Conservation (phyloP, 176 grass and related monocot genomes). For the Oryza longistaminata region DNA sequence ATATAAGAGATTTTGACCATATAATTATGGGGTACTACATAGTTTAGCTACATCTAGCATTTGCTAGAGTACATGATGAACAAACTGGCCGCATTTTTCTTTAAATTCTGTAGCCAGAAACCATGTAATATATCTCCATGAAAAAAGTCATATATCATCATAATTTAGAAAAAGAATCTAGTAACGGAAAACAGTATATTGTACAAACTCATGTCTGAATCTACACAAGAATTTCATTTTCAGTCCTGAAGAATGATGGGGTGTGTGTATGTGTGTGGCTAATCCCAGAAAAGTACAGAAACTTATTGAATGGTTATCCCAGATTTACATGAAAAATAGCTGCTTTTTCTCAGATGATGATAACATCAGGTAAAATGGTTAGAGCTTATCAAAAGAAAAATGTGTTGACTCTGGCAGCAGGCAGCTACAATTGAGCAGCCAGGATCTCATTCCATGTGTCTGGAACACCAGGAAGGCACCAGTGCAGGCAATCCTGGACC, state of each 20-base stretch:
- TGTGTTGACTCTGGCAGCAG: not conserved
- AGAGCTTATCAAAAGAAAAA: not conserved
- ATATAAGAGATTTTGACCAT: too few species aligned
- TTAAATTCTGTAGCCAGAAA: not conserved
- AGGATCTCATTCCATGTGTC: slow-evolving; percentile 68
- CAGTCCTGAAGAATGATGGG: not conserved
- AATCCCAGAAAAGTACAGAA: not conserved
- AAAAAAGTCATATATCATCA: not conserved
- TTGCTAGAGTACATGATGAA: not conserved
- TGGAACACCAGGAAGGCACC: slow-evolving; percentile 63
- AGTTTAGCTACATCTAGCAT: not conserved
- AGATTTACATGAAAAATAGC: not conserved
- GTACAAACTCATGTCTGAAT: not conserved
- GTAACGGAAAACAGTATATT: not conserved
- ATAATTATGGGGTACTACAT: too few species aligned
- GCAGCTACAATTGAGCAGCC: slow-evolving; percentile 44
- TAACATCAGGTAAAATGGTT: not conserved
- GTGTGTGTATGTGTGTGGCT: not conserved
- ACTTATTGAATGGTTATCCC: not conserved
- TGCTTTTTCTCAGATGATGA: not conserved
- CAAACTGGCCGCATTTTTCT: not conserved
- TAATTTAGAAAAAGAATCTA: not conserved
- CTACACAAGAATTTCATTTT: not conserved
- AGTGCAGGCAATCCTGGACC: slow-evolving; percentile 57
- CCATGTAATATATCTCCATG: not conserved